Evolutionary conservation across 768 basidiomycete genomes (phyloP), one percentile per base, ranked within the genome.

Genomic region (Termitomyces sp.): DNA sequence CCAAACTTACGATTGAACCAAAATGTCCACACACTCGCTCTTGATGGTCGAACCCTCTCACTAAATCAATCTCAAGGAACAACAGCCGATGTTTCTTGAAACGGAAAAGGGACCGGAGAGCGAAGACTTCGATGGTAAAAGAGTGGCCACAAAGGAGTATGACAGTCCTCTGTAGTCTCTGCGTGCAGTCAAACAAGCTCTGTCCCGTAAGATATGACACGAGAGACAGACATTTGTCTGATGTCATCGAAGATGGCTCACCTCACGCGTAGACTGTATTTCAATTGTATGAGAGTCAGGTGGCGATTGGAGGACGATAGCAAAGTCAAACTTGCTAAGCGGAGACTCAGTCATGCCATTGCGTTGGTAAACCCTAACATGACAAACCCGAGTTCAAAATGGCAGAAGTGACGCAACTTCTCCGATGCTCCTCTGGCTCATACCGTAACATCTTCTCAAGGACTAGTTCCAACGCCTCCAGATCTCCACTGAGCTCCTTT

Each of bases 51-150:
- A 25, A 31, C 63, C n/a, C 60, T 38, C 51, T 51, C 27, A 62
- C 63, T 31, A 64, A 46, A 37, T 64, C 60, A n/a, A 55, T 14
- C 16, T 58, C 56, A 57, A 35, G 58, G 56, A 38, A 64, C 50
- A 19, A 62, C 46, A 3, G 46, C 61, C 34, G 60, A 57, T 25
- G 59, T 59, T 54, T 58, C 60, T 16, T 49, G 41, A 41, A 54
- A 59, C 8, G 58, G 62, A 21, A 56, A 61, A 31, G 42, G 49
- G 5, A 27, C 48, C 9, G 63, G 50, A 16, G 60, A 59, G 40
- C 63, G 58, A 25, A 64, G 37, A 10, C 60, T 62, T 60, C 63
- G 59, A 29, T 62, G 19, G 59, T 64, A 62, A 64, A 62, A 58
- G 63, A 64, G 53, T 25, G 63, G 48, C 54, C 48, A 50, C 40